Base-by-base conservation (phyloP, 1,284 basidiomycete species). In the Butyriboletus appendiculatus region DNA sequence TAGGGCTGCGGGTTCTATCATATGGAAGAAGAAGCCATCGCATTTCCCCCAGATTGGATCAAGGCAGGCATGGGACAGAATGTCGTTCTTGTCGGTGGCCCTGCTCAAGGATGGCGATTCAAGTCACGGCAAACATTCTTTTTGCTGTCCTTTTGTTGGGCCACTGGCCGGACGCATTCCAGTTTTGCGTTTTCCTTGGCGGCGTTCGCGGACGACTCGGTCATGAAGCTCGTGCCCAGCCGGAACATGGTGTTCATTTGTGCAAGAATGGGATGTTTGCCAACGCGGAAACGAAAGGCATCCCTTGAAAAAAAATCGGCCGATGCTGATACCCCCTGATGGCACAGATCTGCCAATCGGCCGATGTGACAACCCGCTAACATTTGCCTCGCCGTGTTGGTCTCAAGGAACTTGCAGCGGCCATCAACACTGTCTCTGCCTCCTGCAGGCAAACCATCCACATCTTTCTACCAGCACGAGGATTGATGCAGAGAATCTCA, bases 351-450 rank as follows among this genome's bases (percentile, higher is more conserved):
- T n/a, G 15, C 33, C 18, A 9, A 35, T 45, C 39, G 40, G 58
- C 46, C 46, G 56, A 47, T 35, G 24, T 35, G 26, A 37, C 24
- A 34, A 34, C 20, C 24, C 12, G n/a, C 15, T 26, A 39, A n/a
- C 34, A 24, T 20, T 14, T 35, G 40, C 48, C 43, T 48, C 48
- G 15, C 53, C 20, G 24, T 39, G 33, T 33, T 45, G 1, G 40
- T 34, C 22, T 26, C 43, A 16, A 37, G 22, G 28, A 34, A 18
- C 28, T 26, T 32, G 15, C 15, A 12, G 26, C 32, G 34, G 39
- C 45, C 46, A 24, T 48, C 56, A 58, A 28, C n/a, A 37, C 12
- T n/a, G 28, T 52, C 34, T 35, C 45, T 58, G 18, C 34, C 4
- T 37, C 42, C 40, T 45, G 40, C 45, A 35, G 20, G 43, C 37